phyloP scores from a whole-genome alignment of 1,284 basidiomycete species.

The Fomitiporia mediterranea region DNA sequence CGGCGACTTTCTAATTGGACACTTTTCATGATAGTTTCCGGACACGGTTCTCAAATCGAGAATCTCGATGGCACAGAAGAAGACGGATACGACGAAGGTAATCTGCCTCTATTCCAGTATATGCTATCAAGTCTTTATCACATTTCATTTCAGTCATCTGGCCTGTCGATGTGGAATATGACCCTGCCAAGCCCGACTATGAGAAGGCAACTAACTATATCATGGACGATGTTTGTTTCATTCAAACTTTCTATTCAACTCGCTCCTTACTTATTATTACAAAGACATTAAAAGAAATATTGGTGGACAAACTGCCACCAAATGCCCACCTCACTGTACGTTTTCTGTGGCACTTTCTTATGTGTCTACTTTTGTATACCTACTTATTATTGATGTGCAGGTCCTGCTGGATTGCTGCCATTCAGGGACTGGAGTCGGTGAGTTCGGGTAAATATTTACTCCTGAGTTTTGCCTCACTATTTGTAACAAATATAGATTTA shows the following conservation, averaged over 20 bases:
- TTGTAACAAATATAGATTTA: conserved; percentile 3
- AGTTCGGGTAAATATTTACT: background rate
- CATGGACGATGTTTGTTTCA: conserved; percentile 19
- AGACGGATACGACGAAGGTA: conserved; percentile 22
- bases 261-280: background rate
- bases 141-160: conserved; percentile 15
- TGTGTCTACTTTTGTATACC: background rate
- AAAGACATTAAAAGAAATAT: conserved; percentile 15
- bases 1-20: background rate
- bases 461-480: background rate
- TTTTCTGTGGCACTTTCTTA: background rate
- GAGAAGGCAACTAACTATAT: conserved; percentile 12
- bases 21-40: conserved; percentile 18
- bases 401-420: conserved; percentile 21
- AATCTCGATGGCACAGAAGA: conserved; percentile 15
- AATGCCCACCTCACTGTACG: conserved; percentile 20
- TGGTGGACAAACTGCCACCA: conserved; percentile 18
- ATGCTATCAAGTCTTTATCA: too few species aligned
- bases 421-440: conserved; percentile 21
- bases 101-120: background rate
- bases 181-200: background rate
- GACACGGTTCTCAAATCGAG: conserved; percentile 20
- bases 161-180: conserved; percentile 16
- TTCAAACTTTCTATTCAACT: background rate
- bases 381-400: background rate